Conservation (phyloP, 768 basidiomycete species). For the Rhodotorula taiwanensis region DNA sequence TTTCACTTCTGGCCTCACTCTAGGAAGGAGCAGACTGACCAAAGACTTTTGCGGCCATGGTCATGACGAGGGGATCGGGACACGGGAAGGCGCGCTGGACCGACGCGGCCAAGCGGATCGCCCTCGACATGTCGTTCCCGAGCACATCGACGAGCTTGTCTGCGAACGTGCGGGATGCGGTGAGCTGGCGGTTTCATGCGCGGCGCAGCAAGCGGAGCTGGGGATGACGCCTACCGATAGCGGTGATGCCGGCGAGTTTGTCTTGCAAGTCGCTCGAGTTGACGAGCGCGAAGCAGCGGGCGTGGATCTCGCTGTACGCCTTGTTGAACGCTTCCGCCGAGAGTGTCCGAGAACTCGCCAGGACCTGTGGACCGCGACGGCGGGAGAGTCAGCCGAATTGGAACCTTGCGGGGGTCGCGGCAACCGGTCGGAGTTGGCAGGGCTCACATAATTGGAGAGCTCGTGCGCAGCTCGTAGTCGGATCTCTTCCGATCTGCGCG, state of each 20-base stretch:
- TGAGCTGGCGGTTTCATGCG: no score
- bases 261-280: conserved; percentile 57
- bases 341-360: conserved; percentile 31
- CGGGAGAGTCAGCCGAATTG: background rate
- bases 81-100: conserved; percentile 87
- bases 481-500: conserved; percentile 14
- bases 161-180: conserved; percentile 30
- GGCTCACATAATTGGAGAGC: conserved; percentile 11
- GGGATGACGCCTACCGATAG: conserved; percentile 74
- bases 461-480: conserved; percentile 26
- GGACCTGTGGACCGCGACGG: background rate
- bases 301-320: conserved; percentile 34
- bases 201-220: no score
- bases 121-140: conserved; percentile 70
- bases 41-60: conserved; percentile 40
- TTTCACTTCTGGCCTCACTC: background rate
- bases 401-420: background rate
- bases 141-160: conserved; percentile 72
- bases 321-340: conserved; percentile 39
- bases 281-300: conserved; percentile 36
- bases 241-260: conserved; percentile 76
- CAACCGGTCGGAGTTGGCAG: background rate
- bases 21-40: conserved; percentile 16
- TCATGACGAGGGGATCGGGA: conserved; percentile 86
- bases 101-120: conserved; percentile 85